Evolutionary conservation across 1,139 yeast species (phyloP).

Genomic region (Pichia sp.): DNA sequence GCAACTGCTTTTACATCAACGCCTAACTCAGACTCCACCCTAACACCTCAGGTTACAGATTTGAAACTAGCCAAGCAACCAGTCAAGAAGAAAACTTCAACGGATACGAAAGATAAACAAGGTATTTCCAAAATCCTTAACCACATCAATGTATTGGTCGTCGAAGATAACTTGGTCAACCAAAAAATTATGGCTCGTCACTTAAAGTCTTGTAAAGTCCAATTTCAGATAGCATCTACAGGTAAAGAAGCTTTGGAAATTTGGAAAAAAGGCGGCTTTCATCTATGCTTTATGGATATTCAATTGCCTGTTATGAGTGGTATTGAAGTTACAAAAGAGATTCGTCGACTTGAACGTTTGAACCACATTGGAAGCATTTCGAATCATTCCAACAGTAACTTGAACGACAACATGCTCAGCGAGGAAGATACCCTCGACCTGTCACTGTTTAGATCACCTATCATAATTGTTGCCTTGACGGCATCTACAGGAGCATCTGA

Average conservation of each 20-base stretch:
- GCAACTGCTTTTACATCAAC: slow-evolving; percentile 1
- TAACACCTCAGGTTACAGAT: slow-evolving; percentile 4
- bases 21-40: slow-evolving; percentile 5
- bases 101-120: slow-evolving; percentile 5
- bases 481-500: slow-evolving; percentile 88
- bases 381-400: slow-evolving; percentile 1
- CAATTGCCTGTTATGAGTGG: slow-evolving; percentile 94
- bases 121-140: slow-evolving; percentile 50
- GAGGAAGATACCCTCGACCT: slow-evolving; percentile 49
- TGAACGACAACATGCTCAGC: slow-evolving; percentile 1
- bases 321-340: slow-evolving; percentile 85
- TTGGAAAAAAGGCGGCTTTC: slow-evolving; percentile 91
- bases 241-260: slow-evolving; percentile 90
- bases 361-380: slow-evolving; percentile 67
- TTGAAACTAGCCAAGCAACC: neutral
- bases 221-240: slow-evolving; percentile 79
- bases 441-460: slow-evolving; percentile 72
- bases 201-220: slow-evolving; percentile 76
- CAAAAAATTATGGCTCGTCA: slow-evolving; percentile 93
- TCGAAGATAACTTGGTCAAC: slow-evolving; percentile 93
- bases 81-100: neutral
- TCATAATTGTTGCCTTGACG: slow-evolving; percentile 91
- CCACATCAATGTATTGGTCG: slow-evolving; percentile 83
- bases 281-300: slow-evolving; percentile 88
- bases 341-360: slow-evolving; percentile 70